Evolutionary conservation across 2,329 filamentous ascomycete genomes (phyloP), one percentile per base, ranked within the genome.

Genomic region (Paecilomyces sp.): DNA sequence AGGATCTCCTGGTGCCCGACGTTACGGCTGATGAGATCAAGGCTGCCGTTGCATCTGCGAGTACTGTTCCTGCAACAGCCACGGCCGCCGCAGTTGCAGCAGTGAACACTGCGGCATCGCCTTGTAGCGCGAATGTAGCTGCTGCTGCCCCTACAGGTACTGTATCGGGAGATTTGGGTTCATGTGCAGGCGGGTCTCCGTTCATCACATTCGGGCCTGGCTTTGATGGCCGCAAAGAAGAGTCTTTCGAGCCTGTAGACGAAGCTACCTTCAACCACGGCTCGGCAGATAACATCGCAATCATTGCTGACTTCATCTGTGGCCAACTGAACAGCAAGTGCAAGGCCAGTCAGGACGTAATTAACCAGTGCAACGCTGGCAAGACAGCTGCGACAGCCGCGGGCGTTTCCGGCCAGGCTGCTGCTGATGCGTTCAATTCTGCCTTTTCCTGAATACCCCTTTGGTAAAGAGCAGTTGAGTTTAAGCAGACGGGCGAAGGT

Each of bases 1-100:
- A 80, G 61, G 75, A 77, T 15, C 76, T 84, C 5, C 75, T 84
- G 11, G 81, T 85, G 6, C 73, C 83, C 33, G 83, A 85, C 61
- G 80, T 81, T 24, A 80, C 77, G 0, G 74, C 76, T 12, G 81
- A 74, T 3, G 83, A 85, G 70, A 80, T 85, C 61, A 65, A 71
- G 11, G 75, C 79, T 8, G 82, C 81, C 4, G 80, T 80, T 36
- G 74, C 75, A 28, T 77, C 68, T 62, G 66, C 63, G 55, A 65
- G 61, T n/a, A 63, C 62, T 5, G 61, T 60, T 9, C 62, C 58
- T 3, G 57, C 58, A 15, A 58, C 63, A 18, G 60, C 61, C 25
- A 61, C 64, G 22, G 57, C 63, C 36, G 55, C 65, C 34, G 60
- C 65, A 36, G 58, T 55, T 33, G 56, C 63, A 18, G 61, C 64